phyloP scores from a whole-genome alignment of 2,329 filamentous ascomycete species.

The Microcera coccophila region DNA sequence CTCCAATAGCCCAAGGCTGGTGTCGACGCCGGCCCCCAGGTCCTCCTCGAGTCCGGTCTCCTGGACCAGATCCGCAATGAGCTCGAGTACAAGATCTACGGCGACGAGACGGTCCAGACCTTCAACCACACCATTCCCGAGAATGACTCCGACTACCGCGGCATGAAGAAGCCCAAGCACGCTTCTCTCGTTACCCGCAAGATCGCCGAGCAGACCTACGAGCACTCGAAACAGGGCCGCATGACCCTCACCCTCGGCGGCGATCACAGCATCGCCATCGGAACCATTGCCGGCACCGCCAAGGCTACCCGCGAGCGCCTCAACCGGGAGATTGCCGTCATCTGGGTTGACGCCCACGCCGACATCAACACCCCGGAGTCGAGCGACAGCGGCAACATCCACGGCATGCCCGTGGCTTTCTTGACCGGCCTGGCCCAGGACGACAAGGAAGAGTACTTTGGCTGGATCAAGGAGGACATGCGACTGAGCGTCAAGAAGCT shows the following conservation, averaged over 20 bases:
- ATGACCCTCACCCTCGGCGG: conserved; percentile 91
- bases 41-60: conserved; percentile 83
- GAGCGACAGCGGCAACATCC: conserved; percentile 86
- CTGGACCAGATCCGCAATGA: conserved; percentile 79
- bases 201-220: conserved; percentile 81
- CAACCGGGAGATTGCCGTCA: conserved; percentile 80
- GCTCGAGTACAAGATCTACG: conserved; percentile 82
- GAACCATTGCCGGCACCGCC: conserved; percentile 82
- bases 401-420: conserved; percentile 97
- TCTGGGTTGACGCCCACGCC: conserved; percentile 97
- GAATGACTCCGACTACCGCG: conserved; percentile 72
- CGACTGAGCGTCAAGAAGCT: conserved; percentile 72
- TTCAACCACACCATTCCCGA: conserved; percentile 72
- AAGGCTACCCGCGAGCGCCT: conserved; percentile 82
- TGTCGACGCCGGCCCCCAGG: conserved; percentile 85
- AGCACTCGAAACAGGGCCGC: conserved; percentile 75
- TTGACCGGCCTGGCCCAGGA: conserved; percentile 79
- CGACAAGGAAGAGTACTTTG: conserved; percentile 75
- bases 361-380: conserved; percentile 97
- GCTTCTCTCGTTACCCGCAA: conserved; percentile 80
- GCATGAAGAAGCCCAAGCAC: conserved; percentile 89
- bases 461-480: conserved; percentile 78
- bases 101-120: conserved; percentile 76
- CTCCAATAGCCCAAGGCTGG: conserved; percentile 68
- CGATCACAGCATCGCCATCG: conserved; percentile 95